Base-by-base conservation (phyloP, 2,329 filamentous ascomycete species). In the Xylaria sp. region DNA sequence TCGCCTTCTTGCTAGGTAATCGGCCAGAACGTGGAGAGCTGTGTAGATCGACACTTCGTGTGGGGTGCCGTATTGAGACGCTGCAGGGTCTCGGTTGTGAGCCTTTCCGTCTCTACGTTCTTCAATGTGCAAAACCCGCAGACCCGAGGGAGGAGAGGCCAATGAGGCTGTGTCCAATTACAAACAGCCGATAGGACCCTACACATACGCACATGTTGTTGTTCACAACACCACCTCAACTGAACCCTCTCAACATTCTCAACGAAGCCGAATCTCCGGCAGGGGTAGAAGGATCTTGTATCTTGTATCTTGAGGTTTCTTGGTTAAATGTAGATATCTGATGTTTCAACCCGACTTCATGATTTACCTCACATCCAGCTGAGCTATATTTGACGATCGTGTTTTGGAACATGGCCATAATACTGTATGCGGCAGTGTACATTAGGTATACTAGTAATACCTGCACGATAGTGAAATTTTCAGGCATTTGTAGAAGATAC, bases 91-190 rank as follows among this genome's bases (percentile, higher is more conserved):
- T 59, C 61, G 51, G 33, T 25, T 54, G 33, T 54, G 33, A 54
- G 51, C 51, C 33, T 39, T n/a, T 38, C 10, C 27, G 33, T 56
- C 53, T 42, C 61, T 5, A 31, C 45, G 49, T 47, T 36, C 39
- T 29, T 62, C 4, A 31, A n/a, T n/a, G n/a, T n/a, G n/a, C n/a
- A n/a, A n/a, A n/a, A n/a, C n/a, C n/a, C 4, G 10, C 42, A 15
- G 39, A 29, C 5, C 25, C 25, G 45, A 29, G 45, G 61, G 27
- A n/a, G 44, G 66, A 61, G 72, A 74, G 71, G 73, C 74, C 74
- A 75, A 75, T 59, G 72, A 61, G 74, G 74, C 74, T 73, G 69
- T 75, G 72, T 68, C 44, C 25, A 50, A 60, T 45, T 33, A 60
- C 55, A 61, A 55, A 39, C 38, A n/a, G 31, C 25, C 31, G 50